phyloP scores from a whole-genome alignment of 345 rosid species.

The Eucalyptus albens region DNA sequence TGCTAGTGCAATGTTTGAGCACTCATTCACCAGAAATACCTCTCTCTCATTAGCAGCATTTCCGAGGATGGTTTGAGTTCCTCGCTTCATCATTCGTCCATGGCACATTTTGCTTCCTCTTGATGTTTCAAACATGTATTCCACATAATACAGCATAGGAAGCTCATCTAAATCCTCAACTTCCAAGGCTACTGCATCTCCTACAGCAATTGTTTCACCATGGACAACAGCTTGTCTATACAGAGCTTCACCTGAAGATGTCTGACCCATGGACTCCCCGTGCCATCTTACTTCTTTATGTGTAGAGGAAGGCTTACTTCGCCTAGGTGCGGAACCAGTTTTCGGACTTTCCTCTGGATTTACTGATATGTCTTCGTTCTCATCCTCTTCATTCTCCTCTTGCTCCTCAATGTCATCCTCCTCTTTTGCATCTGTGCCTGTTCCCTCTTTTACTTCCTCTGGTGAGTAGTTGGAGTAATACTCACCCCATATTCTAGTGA shows the following conservation, averaged over 20 bases:
- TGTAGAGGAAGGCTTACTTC: conserved; percentile 2
- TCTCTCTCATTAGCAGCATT: conserved; percentile 54
- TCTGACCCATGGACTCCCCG: conserved; percentile 23
- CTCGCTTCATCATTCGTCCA: conserved; percentile 39
- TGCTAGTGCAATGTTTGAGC: conserved; percentile 26
- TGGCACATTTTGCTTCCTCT: conserved; percentile 46
- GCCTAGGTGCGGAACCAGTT: conserved; percentile 5
- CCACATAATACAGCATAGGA: conserved; percentile 43
- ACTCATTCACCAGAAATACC: conserved; percentile 41
- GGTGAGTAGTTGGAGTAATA: conserved; percentile 52
- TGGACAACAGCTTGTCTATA: conserved; percentile 33
- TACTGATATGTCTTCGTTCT: conserved; percentile 10
- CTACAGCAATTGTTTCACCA: conserved; percentile 36
- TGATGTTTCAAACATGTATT: conserved; percentile 42
- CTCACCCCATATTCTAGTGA: conserved; percentile 84
- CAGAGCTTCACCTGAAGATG: conserved; percentile 27
- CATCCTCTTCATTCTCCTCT: conserved; percentile 39
- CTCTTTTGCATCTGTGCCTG: conserved; percentile 6
- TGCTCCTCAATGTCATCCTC: conserved; percentile 33
- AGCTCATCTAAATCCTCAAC: conserved; percentile 18
- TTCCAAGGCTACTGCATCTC: conserved; percentile 32
- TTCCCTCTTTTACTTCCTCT: conserved; percentile 25
- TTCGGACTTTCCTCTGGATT: neutral
- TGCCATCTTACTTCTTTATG: conserved; percentile 40
- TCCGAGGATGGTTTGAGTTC: conserved; percentile 48